A percentile compares a stretch with the other conserved stretches of the same genome.
Conservation (phyloP, 208 protist species). For the Tritrichomonas foetus region DNA sequence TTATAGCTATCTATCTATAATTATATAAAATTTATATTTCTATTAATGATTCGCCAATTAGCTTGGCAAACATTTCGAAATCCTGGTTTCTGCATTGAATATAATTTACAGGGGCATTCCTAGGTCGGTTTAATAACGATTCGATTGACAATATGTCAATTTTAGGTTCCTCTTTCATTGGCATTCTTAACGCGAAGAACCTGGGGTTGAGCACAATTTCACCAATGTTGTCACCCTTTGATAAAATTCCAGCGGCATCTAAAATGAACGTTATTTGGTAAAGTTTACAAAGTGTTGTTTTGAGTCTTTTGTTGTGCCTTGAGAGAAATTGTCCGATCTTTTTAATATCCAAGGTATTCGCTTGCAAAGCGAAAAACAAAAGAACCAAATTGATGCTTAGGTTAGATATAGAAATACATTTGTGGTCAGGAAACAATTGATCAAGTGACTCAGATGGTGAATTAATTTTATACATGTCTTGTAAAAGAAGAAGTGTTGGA, state of each 20-base stretch:
- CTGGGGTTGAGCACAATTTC: not conserved
- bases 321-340: not conserved
- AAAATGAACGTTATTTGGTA: not conserved
- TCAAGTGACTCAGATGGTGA: not conserved
- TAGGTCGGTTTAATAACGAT: no score
- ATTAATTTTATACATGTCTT: not conserved
- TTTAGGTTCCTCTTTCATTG: no score
- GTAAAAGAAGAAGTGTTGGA: not conserved
- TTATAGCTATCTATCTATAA: no score
- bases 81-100: no score
- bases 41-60: no score
- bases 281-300: constrained; percentile 21
- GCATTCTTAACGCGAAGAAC: no score
- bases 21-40: no score
- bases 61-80: no score
- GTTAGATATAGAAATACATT: not conserved
- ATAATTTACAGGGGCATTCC: no score
- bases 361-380: not conserved
- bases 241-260: not conserved
- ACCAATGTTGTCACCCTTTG: not conserved
- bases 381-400: not conserved
- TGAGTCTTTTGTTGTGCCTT: not conserved
- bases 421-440: not conserved
- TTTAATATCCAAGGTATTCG: not conserved
- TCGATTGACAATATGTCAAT: no score